Evolutionary conservation across 768 basidiomycete species (phyloP).

Genomic region (Termitomyces sp.): DNA sequence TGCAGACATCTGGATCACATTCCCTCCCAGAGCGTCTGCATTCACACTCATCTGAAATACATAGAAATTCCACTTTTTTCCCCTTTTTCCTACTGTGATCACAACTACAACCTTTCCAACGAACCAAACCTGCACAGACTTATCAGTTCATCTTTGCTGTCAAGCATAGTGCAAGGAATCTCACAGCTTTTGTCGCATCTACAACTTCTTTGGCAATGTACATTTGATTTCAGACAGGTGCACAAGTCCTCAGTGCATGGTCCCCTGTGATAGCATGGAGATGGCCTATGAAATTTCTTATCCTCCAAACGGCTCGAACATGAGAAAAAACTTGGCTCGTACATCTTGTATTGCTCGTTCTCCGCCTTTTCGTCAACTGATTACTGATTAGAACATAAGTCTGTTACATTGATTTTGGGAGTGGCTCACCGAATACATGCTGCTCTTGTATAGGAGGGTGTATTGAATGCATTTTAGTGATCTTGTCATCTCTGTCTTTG

Average conservation of each 20-base stretch:
- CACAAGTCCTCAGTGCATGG: constrained; percentile 40
- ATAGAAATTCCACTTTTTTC: constrained; percentile 12
- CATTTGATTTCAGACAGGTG: constrained; percentile 31
- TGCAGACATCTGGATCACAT: constrained; percentile 53
- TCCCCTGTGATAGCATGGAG: constrained; percentile 46
- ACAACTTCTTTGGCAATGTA: constrained; percentile 47
- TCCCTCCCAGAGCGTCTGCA: constrained; percentile 37
- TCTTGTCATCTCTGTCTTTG: constrained; percentile 1
- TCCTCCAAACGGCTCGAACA: neutral
- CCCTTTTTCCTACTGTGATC: constrained; percentile 17
- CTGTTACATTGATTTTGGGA: neutral
- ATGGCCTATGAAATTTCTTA: constrained; percentile 18
- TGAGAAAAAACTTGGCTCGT: neutral
- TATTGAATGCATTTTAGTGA: neutral
- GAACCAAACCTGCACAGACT: constrained; percentile 30
- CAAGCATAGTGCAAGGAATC: neutral
- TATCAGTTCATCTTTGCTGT: neutral
- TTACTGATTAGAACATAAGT: neutral
- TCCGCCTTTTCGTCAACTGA: constrained; percentile 3
- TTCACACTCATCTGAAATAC: constrained; percentile 25
- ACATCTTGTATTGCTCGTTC: neutral
- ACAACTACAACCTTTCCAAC: constrained; percentile 42
- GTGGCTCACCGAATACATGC: neutral
- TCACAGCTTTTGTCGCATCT: constrained; percentile 31
- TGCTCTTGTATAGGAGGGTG: neutral